Percentiles rank a stretch among this genome's conserved stretches.
Conservation (phyloP, 2,329 filamentous ascomycete species). For the Leptographium radiaticola region DNA sequence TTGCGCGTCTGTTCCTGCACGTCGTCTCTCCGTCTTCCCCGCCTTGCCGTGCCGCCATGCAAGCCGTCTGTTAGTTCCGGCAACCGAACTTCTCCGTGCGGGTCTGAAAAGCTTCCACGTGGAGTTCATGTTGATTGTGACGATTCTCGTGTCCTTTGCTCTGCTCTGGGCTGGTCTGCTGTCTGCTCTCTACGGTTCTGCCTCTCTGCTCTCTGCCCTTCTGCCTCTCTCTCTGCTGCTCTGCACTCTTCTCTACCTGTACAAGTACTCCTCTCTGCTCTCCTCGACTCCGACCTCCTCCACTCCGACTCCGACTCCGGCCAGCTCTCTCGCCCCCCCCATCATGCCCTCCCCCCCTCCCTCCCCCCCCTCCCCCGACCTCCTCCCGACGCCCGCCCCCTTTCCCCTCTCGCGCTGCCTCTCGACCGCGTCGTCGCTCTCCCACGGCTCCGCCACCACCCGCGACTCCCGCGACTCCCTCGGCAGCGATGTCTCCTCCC, state of each 20-base stretch:
- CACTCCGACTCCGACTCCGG: conserved; percentile 7
- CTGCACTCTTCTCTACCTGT: too few relatives aligned
- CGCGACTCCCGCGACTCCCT: conserved; percentile 36
- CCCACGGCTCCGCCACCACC: conserved; percentile 36
- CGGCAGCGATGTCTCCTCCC: conserved; percentile 32
- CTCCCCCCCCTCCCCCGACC: conserved; percentile 21
- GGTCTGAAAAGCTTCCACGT: too few relatives aligned
- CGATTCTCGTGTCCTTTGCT: too few relatives aligned
- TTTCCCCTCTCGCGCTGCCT: conserved; percentile 45
- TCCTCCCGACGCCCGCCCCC: conserved; percentile 17
- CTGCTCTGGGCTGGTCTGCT: background rate
- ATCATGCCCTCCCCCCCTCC: conserved; percentile 47
- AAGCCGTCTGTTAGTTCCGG: too few relatives aligned
- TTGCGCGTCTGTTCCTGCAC: too few relatives aligned
- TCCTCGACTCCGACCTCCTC: background rate
- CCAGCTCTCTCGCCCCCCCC: conserved; percentile 50
- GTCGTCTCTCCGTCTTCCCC: too few relatives aligned
- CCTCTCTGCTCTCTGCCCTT: background rate
- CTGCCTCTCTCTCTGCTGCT: background rate
- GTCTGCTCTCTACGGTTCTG: background rate
- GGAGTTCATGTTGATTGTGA: too few relatives aligned
- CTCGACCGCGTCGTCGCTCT: conserved; percentile 48
- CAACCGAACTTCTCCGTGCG: too few relatives aligned
- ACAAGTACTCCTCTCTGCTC: background rate
- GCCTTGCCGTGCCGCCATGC: too few relatives aligned